These are phyloP conservation scores for Colletotrichum godetiae DNA, from an alignment of 2,329 filamentous ascomycete species.

Conservation along the genomic window DNA sequence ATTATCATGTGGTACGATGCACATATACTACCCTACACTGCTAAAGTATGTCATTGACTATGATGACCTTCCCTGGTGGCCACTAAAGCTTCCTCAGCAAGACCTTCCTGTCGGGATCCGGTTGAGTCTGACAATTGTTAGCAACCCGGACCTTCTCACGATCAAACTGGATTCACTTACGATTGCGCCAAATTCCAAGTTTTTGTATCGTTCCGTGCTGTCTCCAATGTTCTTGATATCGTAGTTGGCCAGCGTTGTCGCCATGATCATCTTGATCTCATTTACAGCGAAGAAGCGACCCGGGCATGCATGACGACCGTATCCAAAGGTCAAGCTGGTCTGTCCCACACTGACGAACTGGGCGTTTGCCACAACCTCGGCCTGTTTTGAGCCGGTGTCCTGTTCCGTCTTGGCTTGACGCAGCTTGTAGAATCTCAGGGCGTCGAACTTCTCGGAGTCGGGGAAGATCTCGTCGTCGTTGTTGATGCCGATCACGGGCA, in stretches of 20 bases:
- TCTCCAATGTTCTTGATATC: slow-evolving; percentile 48
- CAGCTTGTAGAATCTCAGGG: slow-evolving; percentile 28
- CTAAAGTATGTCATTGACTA: background rate
- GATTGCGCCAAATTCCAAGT: slow-evolving; percentile 12
- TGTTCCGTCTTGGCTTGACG: slow-evolving; percentile 15
- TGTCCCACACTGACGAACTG: slow-evolving; percentile 56
- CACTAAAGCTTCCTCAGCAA: slow-evolving; percentile 22
- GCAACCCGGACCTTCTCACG: background rate
- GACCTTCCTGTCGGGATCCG: slow-evolving; percentile 22
- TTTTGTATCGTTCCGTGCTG: slow-evolving; percentile 26
- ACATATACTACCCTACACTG: background rate
- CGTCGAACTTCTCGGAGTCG: slow-evolving; percentile 43
- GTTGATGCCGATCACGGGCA: slow-evolving; percentile 49
- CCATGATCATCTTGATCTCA: slow-evolving; percentile 58
- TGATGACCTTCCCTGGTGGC: background rate
- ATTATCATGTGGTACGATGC: too few relatives aligned
- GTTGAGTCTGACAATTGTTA: background rate
- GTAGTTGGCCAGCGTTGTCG: slow-evolving; percentile 53
- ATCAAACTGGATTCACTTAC: background rate
- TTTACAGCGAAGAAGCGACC: slow-evolving; percentile 58
- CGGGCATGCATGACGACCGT: slow-evolving; percentile 53
- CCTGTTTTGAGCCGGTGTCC: slow-evolving; percentile 15
- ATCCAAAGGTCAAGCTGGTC: slow-evolving; percentile 50
- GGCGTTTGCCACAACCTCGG: slow-evolving; percentile 15
- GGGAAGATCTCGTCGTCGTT: slow-evolving; percentile 49